A percentile compares a stretch with the other conserved stretches of the same genome.
These are phyloP conservation scores for Ustilago cynodontis DNA, from an alignment of 1,284 basidiomycete species.

Conservation along the genomic window DNA sequence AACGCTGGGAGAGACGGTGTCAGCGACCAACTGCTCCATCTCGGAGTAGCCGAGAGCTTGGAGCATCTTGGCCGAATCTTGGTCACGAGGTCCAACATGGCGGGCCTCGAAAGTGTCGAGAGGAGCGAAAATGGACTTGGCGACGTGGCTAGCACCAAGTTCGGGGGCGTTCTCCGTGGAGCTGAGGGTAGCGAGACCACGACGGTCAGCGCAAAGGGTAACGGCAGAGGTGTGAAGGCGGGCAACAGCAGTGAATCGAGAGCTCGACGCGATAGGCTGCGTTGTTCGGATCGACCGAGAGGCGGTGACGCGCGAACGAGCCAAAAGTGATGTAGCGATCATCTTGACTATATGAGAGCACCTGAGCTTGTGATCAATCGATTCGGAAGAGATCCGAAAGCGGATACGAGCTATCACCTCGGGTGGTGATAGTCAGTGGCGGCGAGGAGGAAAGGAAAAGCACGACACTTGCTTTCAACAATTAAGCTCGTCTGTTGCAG, in stretches of 20 bases:
- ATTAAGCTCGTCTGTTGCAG: neutral
- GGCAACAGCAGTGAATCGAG: conserved; percentile 16
- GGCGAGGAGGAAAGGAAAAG: conserved; percentile 8
- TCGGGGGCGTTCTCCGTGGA: conserved; percentile 56
- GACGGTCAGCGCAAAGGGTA: conserved; percentile 1
- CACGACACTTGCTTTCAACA: neutral
- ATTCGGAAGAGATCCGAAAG: conserved; percentile 6
- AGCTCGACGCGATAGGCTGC: conserved; percentile 27
- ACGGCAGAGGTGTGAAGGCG: conserved; percentile 9
- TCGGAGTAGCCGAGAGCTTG: conserved; percentile 61
- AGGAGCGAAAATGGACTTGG: conserved; percentile 62
- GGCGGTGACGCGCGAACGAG: conserved; percentile 39
- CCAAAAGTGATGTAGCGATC: conserved; percentile 38
- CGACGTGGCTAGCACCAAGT: conserved; percentile 51
- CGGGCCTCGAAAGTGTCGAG: conserved; percentile 65
- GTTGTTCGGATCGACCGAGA: conserved; percentile 29
- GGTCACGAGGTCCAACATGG: conserved; percentile 65
- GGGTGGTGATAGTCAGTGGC: neutral
- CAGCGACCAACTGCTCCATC: conserved; percentile 62
- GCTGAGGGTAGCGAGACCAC: conserved; percentile 47
- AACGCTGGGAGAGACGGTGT: conserved; percentile 64
- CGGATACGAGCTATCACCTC: neutral
- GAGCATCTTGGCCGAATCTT: conserved; percentile 61
- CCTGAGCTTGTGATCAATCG: neutral
- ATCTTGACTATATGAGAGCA: conserved; percentile 9